phyloP scores from a whole-genome alignment of 768 basidiomycete species.

The Suillus paluster region DNA sequence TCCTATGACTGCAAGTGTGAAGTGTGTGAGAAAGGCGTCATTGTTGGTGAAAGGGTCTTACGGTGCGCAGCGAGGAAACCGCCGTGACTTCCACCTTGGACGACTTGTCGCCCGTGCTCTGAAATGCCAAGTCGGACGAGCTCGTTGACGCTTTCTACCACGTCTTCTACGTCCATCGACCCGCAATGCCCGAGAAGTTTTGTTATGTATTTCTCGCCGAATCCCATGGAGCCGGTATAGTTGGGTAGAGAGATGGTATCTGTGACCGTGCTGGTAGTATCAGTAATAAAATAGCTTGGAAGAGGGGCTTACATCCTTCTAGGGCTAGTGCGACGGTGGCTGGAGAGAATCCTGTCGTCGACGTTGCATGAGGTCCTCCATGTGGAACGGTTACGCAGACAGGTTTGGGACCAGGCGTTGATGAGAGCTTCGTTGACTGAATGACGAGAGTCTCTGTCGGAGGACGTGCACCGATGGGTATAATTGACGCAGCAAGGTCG shows the following conservation, averaged over 20 bases:
- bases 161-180: constrained; percentile 66
- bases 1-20: constrained; percentile 53
- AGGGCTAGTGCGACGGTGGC: constrained; percentile 49
- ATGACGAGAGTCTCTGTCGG: constrained; percentile 61
- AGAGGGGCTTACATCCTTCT: constrained; percentile 59
- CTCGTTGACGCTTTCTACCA: constrained; percentile 55
- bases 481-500: constrained; percentile 44
- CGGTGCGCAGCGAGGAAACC: constrained; percentile 66
- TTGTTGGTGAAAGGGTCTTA: constrained; percentile 34
- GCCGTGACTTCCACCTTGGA: constrained; percentile 73
- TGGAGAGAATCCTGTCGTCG: constrained; percentile 52
- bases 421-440: constrained; percentile 28
- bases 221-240: constrained; percentile 72
- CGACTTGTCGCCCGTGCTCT: constrained; percentile 53
- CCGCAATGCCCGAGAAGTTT: constrained; percentile 63
- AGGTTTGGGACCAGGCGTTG: constrained; percentile 25
- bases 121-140: constrained; percentile 56
- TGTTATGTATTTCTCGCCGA: constrained; percentile 62
- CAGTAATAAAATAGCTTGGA: neutral
- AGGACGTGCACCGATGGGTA: constrained; percentile 52
- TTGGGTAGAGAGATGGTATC: constrained; percentile 66
- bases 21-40: neutral
- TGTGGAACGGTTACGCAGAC: constrained; percentile 60
- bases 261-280: constrained; percentile 23
- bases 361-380: constrained; percentile 64